Percentiles rank a stretch among this genome's conserved stretches.
These are phyloP conservation scores for Scenedesmus sp. DNA, from an alignment of 163 green algal species.

Conservation along the genomic window DNA sequence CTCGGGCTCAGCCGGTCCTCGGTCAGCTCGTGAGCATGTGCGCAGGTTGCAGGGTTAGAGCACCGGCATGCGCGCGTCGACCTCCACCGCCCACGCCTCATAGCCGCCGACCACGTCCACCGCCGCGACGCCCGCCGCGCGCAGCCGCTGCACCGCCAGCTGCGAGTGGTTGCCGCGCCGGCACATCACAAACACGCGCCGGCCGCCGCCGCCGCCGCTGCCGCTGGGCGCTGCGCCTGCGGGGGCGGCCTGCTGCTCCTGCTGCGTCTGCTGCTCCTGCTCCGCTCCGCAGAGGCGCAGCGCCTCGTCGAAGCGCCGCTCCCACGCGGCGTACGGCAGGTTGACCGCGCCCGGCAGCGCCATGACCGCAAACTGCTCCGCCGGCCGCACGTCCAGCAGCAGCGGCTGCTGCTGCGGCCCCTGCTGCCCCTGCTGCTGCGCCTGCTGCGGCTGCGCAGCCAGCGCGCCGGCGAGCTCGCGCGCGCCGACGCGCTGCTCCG, in stretches of 20 bases:
- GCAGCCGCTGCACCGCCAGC: conserved; percentile 74
- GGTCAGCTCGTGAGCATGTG: too few relatives aligned
- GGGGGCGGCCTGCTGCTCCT: background rate
- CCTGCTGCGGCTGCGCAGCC: background rate
- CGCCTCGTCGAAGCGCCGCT: conserved; percentile 45
- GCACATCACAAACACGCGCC: conserved; percentile 85
- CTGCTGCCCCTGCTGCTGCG: conserved; percentile 19
- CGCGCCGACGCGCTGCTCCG: conserved; percentile 54
- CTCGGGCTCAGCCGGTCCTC: too few relatives aligned
- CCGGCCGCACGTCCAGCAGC: conserved; percentile 86
- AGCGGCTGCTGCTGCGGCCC: conserved; percentile 42
- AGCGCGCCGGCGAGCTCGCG: conserved; percentile 28
- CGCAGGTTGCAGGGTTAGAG: conserved; percentile 27
- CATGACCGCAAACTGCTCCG: conserved; percentile 81
- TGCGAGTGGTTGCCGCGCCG: conserved; percentile 95
- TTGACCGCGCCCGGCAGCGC: conserved; percentile 76
- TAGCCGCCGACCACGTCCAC: conserved; percentile 87
- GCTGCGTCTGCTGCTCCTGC: background rate
- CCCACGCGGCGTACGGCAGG: conserved; percentile 63
- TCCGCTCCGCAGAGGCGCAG: conserved; percentile 39
- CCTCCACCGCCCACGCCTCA: conserved; percentile 74
- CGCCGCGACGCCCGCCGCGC: conserved; percentile 61
- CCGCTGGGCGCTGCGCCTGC: background rate
- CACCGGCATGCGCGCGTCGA: conserved; percentile 66
- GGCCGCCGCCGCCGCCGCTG: conserved; percentile 9